Evolutionary conservation across 768 basidiomycete species (phyloP).

Genomic region (Suillus subaureus): DNA sequence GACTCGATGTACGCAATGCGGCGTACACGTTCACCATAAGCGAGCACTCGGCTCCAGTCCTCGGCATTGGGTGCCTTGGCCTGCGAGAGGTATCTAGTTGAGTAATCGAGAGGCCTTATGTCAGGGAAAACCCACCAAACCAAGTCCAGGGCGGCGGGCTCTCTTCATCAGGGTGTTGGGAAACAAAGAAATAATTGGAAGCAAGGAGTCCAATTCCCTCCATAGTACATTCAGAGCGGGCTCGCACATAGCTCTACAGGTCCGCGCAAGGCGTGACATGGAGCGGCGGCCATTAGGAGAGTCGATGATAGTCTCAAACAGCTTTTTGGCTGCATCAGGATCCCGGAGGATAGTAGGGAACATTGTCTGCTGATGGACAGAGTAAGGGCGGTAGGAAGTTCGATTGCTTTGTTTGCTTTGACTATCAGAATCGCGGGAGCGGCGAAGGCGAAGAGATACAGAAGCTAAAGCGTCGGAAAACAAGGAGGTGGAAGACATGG

Average conservation of each 20-base stretch:
- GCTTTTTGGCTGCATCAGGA: constrained; percentile 53
- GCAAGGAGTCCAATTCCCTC: constrained; percentile 76
- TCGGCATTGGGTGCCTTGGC: constrained; percentile 60
- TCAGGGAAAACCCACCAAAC: constrained; percentile 57
- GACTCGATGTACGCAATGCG: constrained; percentile 72
- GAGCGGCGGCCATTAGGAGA: constrained; percentile 66
- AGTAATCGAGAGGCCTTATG: constrained; percentile 11
- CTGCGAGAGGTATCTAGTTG: constrained; percentile 33
- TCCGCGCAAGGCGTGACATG: constrained; percentile 71
- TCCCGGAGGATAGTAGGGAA: constrained; percentile 61
- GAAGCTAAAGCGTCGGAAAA: constrained; percentile 39
- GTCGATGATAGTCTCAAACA: constrained; percentile 55
- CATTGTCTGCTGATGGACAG: constrained; percentile 54
- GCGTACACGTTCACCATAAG: constrained; percentile 68
- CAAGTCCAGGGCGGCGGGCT: constrained; percentile 70
- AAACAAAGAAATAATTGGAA: constrained; percentile 73
- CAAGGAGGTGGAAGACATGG: constrained; percentile 41
- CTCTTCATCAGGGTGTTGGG: constrained; percentile 69
- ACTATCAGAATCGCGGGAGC: constrained; percentile 33
- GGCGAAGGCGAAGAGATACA: constrained; percentile 36
- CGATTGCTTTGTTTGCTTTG: constrained; percentile 28
- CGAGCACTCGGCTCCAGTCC: constrained; percentile 70
- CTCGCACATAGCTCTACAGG: constrained; percentile 73
- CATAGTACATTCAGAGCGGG: constrained; percentile 73
- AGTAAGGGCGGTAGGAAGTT: constrained; percentile 42